phyloP scores from a whole-genome alignment of 805 yeast species.

The Zygotorulaspora sp. region DNA sequence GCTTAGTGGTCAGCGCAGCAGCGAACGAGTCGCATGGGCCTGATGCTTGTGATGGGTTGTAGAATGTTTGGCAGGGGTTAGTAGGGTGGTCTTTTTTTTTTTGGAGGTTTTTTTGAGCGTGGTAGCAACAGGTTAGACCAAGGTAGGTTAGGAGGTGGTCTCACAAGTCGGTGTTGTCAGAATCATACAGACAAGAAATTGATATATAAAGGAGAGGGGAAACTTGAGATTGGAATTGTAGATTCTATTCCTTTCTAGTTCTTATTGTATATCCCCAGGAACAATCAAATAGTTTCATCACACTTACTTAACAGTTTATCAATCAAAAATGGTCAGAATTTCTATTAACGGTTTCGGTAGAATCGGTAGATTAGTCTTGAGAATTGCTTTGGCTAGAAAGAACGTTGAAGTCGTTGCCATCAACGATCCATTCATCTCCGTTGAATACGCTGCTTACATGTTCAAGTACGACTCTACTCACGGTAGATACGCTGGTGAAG shows the following conservation, averaged over 20 bases:
- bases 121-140: not conserved
- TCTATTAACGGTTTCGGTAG: slow-evolving; percentile 75
- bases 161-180: too few relatives aligned
- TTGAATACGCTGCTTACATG: slow-evolving; percentile 69
- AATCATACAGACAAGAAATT: too few relatives aligned
- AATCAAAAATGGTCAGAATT: slow-evolving; percentile 36
- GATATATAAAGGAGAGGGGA: slow-evolving; percentile 9
- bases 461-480: slow-evolving; percentile 73
- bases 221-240: not conserved
- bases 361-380: slow-evolving; percentile 64
- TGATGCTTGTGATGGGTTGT: too few relatives aligned
- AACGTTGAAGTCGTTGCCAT: slow-evolving; percentile 56
- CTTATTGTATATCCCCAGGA: slow-evolving; percentile 9
- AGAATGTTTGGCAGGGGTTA: too few relatives aligned
- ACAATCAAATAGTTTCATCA: slow-evolving; percentile 11
- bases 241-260: not conserved
- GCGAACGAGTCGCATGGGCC: too few relatives aligned
- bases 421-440: slow-evolving; percentile 65
- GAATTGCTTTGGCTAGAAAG: slow-evolving; percentile 54
- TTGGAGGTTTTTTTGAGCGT: slow-evolving; percentile 1
- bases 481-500: slow-evolving; percentile 59
- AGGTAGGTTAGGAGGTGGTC: too few relatives aligned
- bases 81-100: too few relatives aligned
- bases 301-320: slow-evolving; percentile 5
- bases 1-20: too few relatives aligned